Evolutionary conservation across 2,329 filamentous ascomycete species (phyloP), one percentile per base, ranked within the genome.

Genomic region (Myriosclerotinia scirpicola): DNA sequence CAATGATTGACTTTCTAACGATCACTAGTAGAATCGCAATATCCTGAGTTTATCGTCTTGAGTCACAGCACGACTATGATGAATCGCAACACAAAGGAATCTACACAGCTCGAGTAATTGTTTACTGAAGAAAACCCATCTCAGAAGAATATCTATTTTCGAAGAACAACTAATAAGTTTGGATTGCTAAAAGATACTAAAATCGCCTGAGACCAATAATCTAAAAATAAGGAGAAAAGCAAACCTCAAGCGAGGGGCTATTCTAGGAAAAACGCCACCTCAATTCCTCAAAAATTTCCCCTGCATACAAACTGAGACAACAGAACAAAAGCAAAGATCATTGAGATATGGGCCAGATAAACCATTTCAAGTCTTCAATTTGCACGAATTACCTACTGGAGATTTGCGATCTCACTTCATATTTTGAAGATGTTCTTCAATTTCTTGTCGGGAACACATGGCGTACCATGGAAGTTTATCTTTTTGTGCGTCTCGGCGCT

Each of bases 401-500:
- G 14, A 22, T 56, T 58, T 17, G 3, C 42, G 6, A 59, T 22
- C 42, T 36, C 34, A 12, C 30, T 26, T 9, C 58, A 60, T 50
- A 30, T 60, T 8, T 50, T 12, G 36, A 66, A 52, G 36, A 66
- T 66, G 64, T 15, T 54, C 12, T 53, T 53, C 17, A 66, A 54
- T 34, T 60, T 60, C 9, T 26, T 61, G 20, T 46, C 54, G 11
- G 56, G 55, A 36, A 36, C 52, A 36, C 48, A 63, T 54, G 58
- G 55, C 1, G 30, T 66, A 44, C 65, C 65, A 44, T 67, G 65
- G 65, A 67, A 67, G 12, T 38, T 55, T n/a, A 26, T 64, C 12
- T 40, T 67, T 64, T 15, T 48, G 17, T 67, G 52, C 42, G 17
- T 64, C 20, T 54, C 65, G 2, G 34, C 40, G 7, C 12, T 67